phyloP scores from a whole-genome alignment of 768 basidiomycete genomes.

The Rhizopogon vesiculosus region DNA sequence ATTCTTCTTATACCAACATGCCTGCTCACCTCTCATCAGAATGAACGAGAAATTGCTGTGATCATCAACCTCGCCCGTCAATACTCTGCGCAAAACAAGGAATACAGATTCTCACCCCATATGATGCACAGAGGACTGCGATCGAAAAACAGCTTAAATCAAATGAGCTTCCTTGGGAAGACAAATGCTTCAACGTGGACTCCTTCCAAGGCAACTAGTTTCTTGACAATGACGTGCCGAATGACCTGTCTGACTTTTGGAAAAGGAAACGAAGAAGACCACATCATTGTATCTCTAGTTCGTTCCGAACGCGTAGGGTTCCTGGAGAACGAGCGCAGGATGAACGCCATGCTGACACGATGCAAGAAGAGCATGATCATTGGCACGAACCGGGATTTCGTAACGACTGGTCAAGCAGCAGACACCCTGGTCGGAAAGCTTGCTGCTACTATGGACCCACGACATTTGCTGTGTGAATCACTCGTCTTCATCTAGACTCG shows the following conservation, averaged over 20 bases:
- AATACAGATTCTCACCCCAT: constrained; percentile 72
- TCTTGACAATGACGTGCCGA: neutral
- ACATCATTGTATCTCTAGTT: constrained; percentile 67
- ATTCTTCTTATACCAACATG: too few species aligned
- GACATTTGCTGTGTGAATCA: neutral
- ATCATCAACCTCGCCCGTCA: constrained; percentile 50
- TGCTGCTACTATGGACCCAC: constrained; percentile 7
- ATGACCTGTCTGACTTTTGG: constrained; percentile 9
- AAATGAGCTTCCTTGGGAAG: constrained; percentile 45
- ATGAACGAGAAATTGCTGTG: constrained; percentile 46
- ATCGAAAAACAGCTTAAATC: constrained; percentile 54
- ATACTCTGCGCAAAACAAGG: constrained; percentile 39
- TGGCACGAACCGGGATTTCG: too few species aligned
- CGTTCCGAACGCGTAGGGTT: constrained; percentile 60
- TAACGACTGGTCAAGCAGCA: constrained; percentile 10
- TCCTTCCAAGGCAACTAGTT: constrained; percentile 65
- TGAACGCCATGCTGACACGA: constrained; percentile 83
- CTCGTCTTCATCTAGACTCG: too few species aligned
- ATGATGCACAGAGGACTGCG: constrained; percentile 59
- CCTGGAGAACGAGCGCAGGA: constrained; percentile 53
- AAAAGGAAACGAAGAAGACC: constrained; percentile 76
- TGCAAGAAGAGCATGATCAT: too few species aligned
- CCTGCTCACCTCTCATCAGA: constrained; percentile 35
- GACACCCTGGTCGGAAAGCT: constrained; percentile 20
- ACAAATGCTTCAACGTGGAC: constrained; percentile 75